Evolutionary conservation across 2,329 filamentous ascomycete species (phyloP), one percentile per base, ranked within the genome.

Genomic region (Aspergillus chevalieri): DNA sequence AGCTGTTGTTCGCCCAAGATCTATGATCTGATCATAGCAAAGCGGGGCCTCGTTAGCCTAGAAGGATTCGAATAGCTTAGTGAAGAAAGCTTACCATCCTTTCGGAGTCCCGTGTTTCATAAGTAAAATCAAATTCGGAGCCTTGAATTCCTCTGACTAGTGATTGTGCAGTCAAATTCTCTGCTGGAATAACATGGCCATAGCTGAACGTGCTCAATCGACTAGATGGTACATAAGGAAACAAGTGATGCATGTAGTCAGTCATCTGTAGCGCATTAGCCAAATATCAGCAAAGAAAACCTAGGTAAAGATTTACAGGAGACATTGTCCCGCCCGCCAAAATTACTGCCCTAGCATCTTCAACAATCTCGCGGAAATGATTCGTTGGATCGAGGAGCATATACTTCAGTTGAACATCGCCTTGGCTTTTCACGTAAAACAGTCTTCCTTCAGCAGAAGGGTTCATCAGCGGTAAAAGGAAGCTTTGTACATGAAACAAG

Each of bases 261-360:
- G 85, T 81, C 74, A 97, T 95, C 68, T 80, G 52, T 6, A 19
- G 19, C 2, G 10, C 15, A 21, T 41, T 21, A 22, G 38, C 17
- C 12, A 8, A 19, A n/a, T 7, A 4, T 10, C n/a, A 19, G n/a
- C 7, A 38, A 17, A 8, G 8, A 6, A 17, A 10, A n/a, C n/a
- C n/a, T 38, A 38, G n/a, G 9, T n/a, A 7, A 39, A 28, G 4
- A 62, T 71, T 62, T 65, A 80, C 78, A 0, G 93, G 93, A 2
- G 93, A 95, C 93, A 98, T 97, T 22, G 93, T 98, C 19, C 93
- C 93, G 50, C 93, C 93, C 0, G 91, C 93, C 3, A 98, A 75
- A 39, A 98, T 86, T 3, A 98, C 87, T 2, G 92, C 88, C 50
- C 90, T 80, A 0, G 93, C 89, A 53, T 87, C 84, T 26, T 88